Evolutionary conservation across 1,284 basidiomycete species (phyloP), one percentile per base, ranked within the genome.

Genomic region (Singerocomus inundabilis): DNA sequence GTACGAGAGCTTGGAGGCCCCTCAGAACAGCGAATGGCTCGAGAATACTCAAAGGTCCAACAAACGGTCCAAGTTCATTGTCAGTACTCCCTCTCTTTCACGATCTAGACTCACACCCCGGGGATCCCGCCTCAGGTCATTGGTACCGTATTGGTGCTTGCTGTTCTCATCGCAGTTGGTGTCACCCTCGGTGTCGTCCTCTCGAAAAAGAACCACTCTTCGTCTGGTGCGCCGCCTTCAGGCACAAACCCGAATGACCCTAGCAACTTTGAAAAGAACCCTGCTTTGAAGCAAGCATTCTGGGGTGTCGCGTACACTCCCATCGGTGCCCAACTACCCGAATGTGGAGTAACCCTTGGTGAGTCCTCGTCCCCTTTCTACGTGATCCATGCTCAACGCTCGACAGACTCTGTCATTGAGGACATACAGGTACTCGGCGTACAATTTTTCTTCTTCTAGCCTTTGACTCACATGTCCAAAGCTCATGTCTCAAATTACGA

Each of bases 271-370:
- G 62, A 65, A 40, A 85, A 81, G 68, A 80, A 91, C 67, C 43
- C 74, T 5, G 68, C 73, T 9, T 70, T 92, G 40, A 75, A 82
- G 57, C 76, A 83, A 50, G 75, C 76, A 11, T 88, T 88, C 71
- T 91, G 75, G 60, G 88, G 80, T 29, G 61, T 91, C n/a, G 85
- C 87, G 0, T 91, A 91, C 67, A 85, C 84, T 0, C 86, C 88
- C 1, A 71, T 73, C 37, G 78, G 81, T 48, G 72, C 74, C 6
- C 75, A 79, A 53, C 61, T 76, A 30, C 79, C 81, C 3, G 51
- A 68, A 21, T 83, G 82, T 53, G 76, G 76, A 16, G 78, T 70
- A 44, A 72, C 66, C 3, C 67, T 78, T 5, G 59, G 79, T 79
- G 40, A 46, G 77, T 66, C 6, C 13, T 13, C 2, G 0, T 26